A percentile compares a stretch with the other conserved stretches of the same genome.
phyloP scores from a whole-genome alignment of 2,329 filamentous ascomycete species.

The Talaromyces sp. region DNA sequence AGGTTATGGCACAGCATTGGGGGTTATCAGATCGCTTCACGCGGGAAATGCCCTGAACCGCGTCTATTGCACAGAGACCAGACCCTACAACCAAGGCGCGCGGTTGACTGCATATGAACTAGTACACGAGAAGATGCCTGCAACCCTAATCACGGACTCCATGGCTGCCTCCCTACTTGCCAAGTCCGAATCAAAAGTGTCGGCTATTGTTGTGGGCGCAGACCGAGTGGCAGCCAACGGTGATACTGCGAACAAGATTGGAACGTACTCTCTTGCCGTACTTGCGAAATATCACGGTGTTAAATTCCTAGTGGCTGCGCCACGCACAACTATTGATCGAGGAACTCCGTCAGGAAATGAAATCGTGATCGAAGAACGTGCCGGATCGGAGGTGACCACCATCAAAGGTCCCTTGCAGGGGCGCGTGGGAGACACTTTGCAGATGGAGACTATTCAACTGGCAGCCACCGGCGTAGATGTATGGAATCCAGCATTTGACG shows the following conservation, averaged over 20 bases:
- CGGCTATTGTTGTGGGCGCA: conserved; percentile 88
- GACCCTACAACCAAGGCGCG: conserved; percentile 97
- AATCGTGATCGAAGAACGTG: conserved; percentile 89
- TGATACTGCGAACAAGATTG: conserved; percentile 98
- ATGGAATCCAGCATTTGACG: conserved; percentile 97
- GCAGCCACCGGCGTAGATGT: conserved; percentile 75
- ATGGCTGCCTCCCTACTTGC: conserved; percentile 88
- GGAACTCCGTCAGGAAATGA: conserved; percentile 71
- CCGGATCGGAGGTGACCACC: conserved; percentile 76
- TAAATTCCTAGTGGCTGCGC: conserved; percentile 92
- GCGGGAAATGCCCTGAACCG: conserved; percentile 66
- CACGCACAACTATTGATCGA: conserved; percentile 89
- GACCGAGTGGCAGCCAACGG: conserved; percentile 95
- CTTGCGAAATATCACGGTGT: conserved; percentile 82
- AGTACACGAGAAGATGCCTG: conserved; percentile 87
- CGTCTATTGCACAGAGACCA: conserved; percentile 94
- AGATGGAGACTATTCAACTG: conserved; percentile 68
- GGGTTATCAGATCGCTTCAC: conserved; percentile 84
- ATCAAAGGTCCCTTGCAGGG: conserved; percentile 74
- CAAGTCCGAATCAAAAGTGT: conserved; percentile 62
- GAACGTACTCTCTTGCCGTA: conserved; percentile 91
- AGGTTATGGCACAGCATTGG: conserved; percentile 93
- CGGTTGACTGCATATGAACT: conserved; percentile 93
- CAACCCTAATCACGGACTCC: conserved; percentile 90
- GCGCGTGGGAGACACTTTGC: conserved; percentile 50